phyloP scores from a whole-genome alignment of 371 early-diverging fungal genomes.

The Mucor piriformis region DNA sequence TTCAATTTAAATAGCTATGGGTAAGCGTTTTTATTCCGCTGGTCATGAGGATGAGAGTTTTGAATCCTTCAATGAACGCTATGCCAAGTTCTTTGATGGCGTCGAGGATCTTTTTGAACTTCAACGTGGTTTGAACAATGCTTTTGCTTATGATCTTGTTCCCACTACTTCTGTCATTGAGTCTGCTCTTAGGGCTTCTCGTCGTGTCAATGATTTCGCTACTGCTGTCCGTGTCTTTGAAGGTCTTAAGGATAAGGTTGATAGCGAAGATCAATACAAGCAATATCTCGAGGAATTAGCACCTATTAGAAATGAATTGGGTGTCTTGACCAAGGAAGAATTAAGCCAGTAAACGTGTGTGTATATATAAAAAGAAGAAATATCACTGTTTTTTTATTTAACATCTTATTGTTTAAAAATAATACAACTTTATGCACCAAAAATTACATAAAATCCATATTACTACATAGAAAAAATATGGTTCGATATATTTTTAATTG shows the following conservation, averaged over 20 bases:
- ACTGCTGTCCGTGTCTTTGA: constrained; percentile 94
- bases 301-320: constrained; percentile 85
- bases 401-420: neutral
- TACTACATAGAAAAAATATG: neutral
- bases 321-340: constrained; percentile 87
- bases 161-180: constrained; percentile 87
- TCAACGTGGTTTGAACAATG: constrained; percentile 95
- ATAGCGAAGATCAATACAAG: constrained; percentile 82
- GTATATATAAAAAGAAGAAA: neutral
- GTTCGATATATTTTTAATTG: constrained; percentile 2
- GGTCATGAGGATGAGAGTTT: constrained; percentile 78
- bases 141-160: constrained; percentile 94
- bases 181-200: constrained; percentile 87
- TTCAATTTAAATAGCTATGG: constrained; percentile 28
- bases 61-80: constrained; percentile 81
- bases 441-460: too few species aligned
- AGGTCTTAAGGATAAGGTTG: constrained; percentile 89
- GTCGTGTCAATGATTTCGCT: constrained; percentile 91
- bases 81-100: constrained; percentile 86
- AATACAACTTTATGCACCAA: neutral
- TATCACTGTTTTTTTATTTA: too few species aligned
- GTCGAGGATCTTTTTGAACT: constrained; percentile 96
- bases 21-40: constrained; percentile 65
- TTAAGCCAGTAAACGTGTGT: constrained; percentile 60
- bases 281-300: constrained; percentile 86